Conservation (phyloP, 139 green algal species). For the Mychonastes homosphaera region DNA sequence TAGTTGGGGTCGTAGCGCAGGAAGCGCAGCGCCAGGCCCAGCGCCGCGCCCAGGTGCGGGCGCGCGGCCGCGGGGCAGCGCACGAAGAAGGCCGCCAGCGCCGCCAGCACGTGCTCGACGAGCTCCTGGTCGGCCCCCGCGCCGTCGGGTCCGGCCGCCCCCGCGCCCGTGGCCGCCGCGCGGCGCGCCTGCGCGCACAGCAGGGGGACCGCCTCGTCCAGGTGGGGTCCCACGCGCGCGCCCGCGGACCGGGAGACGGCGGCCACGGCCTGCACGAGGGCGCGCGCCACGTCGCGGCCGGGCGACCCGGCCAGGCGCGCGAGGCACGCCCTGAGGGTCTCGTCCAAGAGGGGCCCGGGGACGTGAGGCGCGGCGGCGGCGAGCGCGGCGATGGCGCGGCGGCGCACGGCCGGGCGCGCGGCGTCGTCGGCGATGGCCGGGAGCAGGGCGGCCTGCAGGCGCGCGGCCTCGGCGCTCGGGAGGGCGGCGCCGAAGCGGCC, state of each 20-base stretch:
- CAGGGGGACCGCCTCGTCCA: constrained; percentile 53
- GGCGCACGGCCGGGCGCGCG: no score
- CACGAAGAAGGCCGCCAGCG: constrained; percentile 75
- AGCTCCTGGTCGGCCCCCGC: no score
- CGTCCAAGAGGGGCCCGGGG: no score
- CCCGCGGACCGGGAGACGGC: constrained; percentile 51
- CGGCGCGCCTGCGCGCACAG: no score
- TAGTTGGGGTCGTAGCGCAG: constrained; percentile 91
- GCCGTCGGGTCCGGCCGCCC: no score
- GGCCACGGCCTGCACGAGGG: constrained; percentile 69
- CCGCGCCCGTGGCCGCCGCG: no score
- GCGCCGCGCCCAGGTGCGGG: constrained; percentile 27
- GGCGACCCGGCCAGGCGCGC: no score
- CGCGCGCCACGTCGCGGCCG: constrained; percentile 49
- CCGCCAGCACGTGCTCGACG: no score
- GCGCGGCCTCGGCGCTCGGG: constrained; percentile 15
- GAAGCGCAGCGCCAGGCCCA: constrained; percentile 33
- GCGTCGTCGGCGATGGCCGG: constrained; percentile 47
- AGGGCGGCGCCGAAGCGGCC: constrained; percentile 51
- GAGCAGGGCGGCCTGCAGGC: constrained; percentile 48
- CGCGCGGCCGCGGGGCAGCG: constrained; percentile 46
- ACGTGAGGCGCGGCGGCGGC: no score
- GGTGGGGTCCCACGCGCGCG: constrained; percentile 62
- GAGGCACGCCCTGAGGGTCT: no score
- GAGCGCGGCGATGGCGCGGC: no score